These are phyloP conservation scores for Prunus mongolica DNA, from an alignment of 306 rosid species.

Conservation along the genomic window DNA sequence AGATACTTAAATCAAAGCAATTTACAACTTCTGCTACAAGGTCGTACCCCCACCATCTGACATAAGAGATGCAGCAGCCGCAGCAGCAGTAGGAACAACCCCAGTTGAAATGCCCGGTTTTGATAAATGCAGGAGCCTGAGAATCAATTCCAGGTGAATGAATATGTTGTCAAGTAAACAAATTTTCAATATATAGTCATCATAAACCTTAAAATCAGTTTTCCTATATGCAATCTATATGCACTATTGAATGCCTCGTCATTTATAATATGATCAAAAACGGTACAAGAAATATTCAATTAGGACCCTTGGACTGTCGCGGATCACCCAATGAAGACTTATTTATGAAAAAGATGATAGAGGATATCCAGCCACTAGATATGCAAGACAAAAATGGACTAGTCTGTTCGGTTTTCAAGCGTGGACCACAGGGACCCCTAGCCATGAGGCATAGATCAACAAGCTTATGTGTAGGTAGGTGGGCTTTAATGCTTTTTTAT, in stretches of 20 bases:
- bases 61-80: slow-evolving; percentile 94
- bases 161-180: slow-evolving; percentile 7
- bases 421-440: neutral
- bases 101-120: slow-evolving; percentile 92
- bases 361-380: neutral
- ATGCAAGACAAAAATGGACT: neutral
- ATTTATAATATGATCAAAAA: neutral
- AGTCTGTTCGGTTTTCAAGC: neutral
- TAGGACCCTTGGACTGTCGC: neutral
- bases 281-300: neutral
- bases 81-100: slow-evolving; percentile 95
- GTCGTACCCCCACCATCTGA: slow-evolving; percentile 85
- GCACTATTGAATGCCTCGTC: neutral
- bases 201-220: neutral
- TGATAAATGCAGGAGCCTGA: slow-evolving; percentile 92
- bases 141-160: slow-evolving; percentile 26
- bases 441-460: neutral
- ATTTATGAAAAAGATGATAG: neutral
- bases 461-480: neutral
- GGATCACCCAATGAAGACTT: neutral
- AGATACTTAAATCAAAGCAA: slow-evolving; percentile 5
- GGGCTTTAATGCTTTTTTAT: neutral
- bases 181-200: slow-evolving; percentile 5
- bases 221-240: neutral
- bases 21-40: slow-evolving; percentile 28